Evolutionary conservation across 257 asterid species (phyloP), one percentile per base, ranked within the genome.

Genomic region (Leonotis leonurus): DNA sequence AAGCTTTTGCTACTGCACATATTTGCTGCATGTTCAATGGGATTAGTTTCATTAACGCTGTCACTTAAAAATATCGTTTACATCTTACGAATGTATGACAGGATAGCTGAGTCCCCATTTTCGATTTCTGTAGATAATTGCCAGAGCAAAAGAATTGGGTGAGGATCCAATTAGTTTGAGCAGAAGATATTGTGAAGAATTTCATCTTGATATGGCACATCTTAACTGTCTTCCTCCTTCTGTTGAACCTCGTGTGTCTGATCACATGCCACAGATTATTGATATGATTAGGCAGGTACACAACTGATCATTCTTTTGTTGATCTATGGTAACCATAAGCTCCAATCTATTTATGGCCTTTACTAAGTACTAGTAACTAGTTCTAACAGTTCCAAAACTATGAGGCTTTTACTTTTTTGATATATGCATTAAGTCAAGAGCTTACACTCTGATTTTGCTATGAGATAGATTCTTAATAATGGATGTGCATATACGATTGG

Each of bases 181-280:
- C 83, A 78, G 80, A 75, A 83, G 94, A 48, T 92, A 58, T 24
- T 92, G 99, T 66, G 86, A 85, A 77, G 99, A 92, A 74, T 92
- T 92, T 77, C 88, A 71, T 84, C 80, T 22, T 46, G 97, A 92
- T 74, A 89, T 92, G 99, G 44, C 78, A 58, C 77, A 65, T 66
- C 84, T 92, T 36, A 77, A 79, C 75, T 92, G 99, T 72, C 79
- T 89, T 69, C 80, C 95, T 73, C 99, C 99, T 74, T 89, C 89
- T 8, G 81, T 83, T 18, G 99, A 92, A 69, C 97, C 99, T 65
- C 90, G 95, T 63, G 99, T 92, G 43, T 92, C 99, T 30, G 96
- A 92, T 67, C 97, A 92, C 78, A 79, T 92, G 68, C 78, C 87
- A 5, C 86, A 92, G 71, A 92, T 92, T 56, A 79, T 87, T 69